Percentiles rank a stretch among this genome's conserved stretches.
These are phyloP conservation scores for Orbilia brochopaga DNA, from an alignment of 2,329 filamentous ascomycete genomes.

Conservation along the genomic window DNA sequence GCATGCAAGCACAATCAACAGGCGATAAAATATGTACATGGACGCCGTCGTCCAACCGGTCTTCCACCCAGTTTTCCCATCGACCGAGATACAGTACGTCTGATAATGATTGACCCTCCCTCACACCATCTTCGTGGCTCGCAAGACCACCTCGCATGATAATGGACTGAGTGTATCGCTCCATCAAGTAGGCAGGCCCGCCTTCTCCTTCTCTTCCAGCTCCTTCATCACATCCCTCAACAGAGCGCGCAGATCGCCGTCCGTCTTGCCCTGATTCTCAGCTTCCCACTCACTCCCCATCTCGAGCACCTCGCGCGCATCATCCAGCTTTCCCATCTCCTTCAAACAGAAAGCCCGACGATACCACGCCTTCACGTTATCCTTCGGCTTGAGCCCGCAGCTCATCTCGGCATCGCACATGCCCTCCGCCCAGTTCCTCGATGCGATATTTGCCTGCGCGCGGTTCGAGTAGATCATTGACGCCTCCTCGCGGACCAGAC, in stretches of 20 bases:
- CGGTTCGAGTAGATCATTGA: constrained; percentile 81
- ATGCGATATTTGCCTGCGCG: constrained; percentile 85
- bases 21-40: constrained; percentile 28
- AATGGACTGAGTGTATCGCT: no score
- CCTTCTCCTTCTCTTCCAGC: constrained; percentile 58
- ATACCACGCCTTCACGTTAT: constrained; percentile 96
- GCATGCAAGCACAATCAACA: no score
- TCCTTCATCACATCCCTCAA: constrained; percentile 67
- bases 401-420: constrained; percentile 86
- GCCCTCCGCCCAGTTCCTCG: constrained; percentile 81
- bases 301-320: constrained; percentile 79
- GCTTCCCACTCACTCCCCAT: constrained; percentile 81
- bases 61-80: no score
- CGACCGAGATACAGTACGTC: no score
- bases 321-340: constrained; percentile 87
- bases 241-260: constrained; percentile 69
- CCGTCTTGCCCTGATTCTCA: constrained; percentile 55
- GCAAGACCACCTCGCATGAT: no score
- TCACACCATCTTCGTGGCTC: background rate
- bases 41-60: no score
- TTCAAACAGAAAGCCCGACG: constrained; percentile 79
- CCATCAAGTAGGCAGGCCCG: background rate
- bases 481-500: constrained; percentile 83
- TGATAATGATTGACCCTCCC: no score
- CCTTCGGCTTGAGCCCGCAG: constrained; percentile 82